Evolutionary conservation across 306 rosid species (phyloP).

Genomic region (Castanea crenata): DNA sequence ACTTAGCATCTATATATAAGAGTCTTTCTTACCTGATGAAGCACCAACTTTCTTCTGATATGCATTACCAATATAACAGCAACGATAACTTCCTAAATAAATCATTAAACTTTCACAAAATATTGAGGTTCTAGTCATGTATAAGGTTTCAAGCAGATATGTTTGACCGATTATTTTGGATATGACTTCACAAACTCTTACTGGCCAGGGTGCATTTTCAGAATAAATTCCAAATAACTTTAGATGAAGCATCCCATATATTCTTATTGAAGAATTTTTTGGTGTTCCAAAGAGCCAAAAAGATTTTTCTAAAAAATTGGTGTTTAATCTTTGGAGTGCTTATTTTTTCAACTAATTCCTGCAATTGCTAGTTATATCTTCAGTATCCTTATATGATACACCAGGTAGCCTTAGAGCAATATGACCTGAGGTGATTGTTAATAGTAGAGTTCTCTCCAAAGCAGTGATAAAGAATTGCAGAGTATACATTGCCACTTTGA

Average conservation of each 20-base stretch:
- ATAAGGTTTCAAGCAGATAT: too few species aligned
- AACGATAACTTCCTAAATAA: background rate
- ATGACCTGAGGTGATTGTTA: background rate
- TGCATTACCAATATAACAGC: too few species aligned
- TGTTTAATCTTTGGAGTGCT: background rate
- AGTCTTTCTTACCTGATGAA: too few species aligned
- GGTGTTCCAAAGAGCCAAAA: background rate
- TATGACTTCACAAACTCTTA: too few species aligned
- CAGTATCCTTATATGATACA: background rate
- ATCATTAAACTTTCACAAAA: background rate
- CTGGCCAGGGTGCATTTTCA: too few species aligned
- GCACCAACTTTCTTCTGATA: too few species aligned
- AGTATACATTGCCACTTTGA: background rate
- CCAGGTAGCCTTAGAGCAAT: background rate
- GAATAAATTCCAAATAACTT: background rate
- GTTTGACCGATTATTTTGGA: background rate
- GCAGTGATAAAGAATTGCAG: background rate
- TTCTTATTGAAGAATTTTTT: background rate
- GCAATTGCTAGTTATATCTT: too few species aligned
- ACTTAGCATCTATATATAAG: too few species aligned
- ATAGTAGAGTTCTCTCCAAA: background rate
- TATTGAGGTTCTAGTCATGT: too few species aligned
- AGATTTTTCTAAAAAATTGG: background rate
- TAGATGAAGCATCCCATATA: background rate
- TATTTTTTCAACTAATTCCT: too few species aligned